Conservation (phyloP, 371 early-diverging fungal genomes). For the Haplosporangium sp. region DNA sequence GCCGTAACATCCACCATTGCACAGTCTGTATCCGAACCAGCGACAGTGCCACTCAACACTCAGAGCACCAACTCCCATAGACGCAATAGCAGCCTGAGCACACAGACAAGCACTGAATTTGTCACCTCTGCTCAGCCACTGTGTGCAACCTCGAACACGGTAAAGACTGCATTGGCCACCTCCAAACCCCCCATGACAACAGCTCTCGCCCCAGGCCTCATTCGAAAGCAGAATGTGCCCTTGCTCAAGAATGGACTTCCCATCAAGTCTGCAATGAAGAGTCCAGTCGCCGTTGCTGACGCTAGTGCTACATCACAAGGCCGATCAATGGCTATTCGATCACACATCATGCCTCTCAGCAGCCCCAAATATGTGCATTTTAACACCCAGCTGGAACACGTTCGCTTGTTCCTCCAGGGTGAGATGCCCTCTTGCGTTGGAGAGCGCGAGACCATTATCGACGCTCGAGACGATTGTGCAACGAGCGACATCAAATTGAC, state of each 20-base stretch:
- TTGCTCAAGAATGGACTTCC: conserved; percentile 42
- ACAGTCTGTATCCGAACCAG: conserved; percentile 18
- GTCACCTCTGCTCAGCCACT: conserved; percentile 14
- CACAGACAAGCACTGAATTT: conserved; percentile 5
- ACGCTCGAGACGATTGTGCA: conserved; percentile 38
- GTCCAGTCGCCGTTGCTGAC: conserved; percentile 1
- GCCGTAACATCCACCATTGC: neutral
- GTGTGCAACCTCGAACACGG: conserved; percentile 3
- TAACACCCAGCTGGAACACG: conserved; percentile 67
- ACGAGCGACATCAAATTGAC: conserved; percentile 56
- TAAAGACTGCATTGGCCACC: no score
- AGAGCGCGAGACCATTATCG: conserved; percentile 58
- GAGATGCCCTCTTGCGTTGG: conserved; percentile 69
- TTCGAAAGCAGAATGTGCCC: conserved; percentile 18
- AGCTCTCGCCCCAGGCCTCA: conserved; percentile 3
- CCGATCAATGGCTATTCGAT: conserved; percentile 20
- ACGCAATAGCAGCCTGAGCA: conserved; percentile 9
- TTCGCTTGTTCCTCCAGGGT: conserved; percentile 68
- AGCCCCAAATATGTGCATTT: conserved; percentile 68
- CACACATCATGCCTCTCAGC: conserved; percentile 41
- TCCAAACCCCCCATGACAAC: conserved; percentile 4
- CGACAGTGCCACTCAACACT: conserved; percentile 21
- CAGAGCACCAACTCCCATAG: conserved; percentile 39
- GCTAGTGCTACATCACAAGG: neutral
- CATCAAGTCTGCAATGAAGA: conserved; percentile 41